A percentile compares a stretch with the other conserved stretches of the same genome.
Conservation (phyloP, 2,329 filamentous ascomycete genomes). For the Myriosclerotinia scirpicola region DNA sequence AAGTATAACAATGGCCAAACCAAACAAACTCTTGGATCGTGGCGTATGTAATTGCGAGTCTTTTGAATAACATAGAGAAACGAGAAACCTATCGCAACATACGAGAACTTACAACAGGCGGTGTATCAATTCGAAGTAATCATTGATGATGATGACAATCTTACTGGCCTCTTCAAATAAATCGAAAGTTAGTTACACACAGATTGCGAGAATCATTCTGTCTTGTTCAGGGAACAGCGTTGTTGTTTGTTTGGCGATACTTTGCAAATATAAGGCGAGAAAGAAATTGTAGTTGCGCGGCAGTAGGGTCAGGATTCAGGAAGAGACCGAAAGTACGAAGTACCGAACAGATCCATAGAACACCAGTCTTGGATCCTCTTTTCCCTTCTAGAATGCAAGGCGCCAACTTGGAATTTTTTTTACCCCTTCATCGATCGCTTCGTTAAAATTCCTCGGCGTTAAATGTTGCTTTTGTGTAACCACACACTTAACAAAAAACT, state of each 20-base stretch:
- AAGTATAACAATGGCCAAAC: not conserved
- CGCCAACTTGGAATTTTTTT: not conserved
- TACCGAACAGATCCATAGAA: not conserved
- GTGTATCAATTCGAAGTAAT: constrained; percentile 16
- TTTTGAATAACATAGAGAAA: constrained; percentile 7
- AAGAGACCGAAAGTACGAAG: not conserved
- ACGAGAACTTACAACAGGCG: constrained; percentile 13
- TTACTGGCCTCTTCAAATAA: not conserved
- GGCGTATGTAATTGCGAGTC: not conserved
- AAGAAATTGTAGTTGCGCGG: not conserved
- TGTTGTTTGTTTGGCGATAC: constrained; percentile 13
- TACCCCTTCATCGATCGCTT: constrained; percentile 17
- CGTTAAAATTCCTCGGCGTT: constrained; percentile 7
- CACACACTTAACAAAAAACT: not conserved
- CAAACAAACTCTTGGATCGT: constrained; percentile 9
- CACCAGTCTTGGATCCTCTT: not conserved
- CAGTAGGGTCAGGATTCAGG: not conserved
- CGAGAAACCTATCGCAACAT: constrained; percentile 5
- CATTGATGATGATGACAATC: not conserved
- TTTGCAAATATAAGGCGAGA: constrained; percentile 4
- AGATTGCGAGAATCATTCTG: constrained; percentile 3
- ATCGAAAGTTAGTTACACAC: constrained; percentile 6
- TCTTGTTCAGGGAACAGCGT: constrained; percentile 21
- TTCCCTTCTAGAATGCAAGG: constrained; percentile 5
- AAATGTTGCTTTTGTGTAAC: not conserved